phyloP scores from a whole-genome alignment of 805 yeast species.

The Starmerella cellae region DNA sequence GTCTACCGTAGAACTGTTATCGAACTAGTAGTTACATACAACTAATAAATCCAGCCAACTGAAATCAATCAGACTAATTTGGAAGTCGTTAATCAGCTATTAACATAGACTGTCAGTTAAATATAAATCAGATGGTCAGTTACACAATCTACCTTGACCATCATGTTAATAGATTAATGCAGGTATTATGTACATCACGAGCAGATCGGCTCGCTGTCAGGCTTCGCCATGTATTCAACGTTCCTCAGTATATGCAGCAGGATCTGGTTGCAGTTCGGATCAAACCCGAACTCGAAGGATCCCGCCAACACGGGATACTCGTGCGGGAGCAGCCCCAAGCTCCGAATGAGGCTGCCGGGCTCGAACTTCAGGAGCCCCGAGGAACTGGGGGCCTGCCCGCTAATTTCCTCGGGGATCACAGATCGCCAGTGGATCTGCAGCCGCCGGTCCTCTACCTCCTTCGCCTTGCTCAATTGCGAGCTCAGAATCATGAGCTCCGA shows the following conservation, averaged over 20 bases:
- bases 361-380: constrained; percentile 3
- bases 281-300: constrained; percentile 27
- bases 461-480: constrained; percentile 9
- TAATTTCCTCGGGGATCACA: constrained; percentile 9
- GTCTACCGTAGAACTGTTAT: no score
- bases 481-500: constrained; percentile 21
- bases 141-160: no score
- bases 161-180: no score
- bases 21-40: no score
- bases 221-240: constrained; percentile 26
- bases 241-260: constrained; percentile 25
- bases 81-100: no score
- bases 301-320: constrained; percentile 29
- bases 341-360: constrained; percentile 21
- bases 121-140: no score
- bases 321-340: constrained; percentile 24
- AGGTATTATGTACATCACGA: constrained; percentile 10
- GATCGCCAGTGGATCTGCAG: constrained; percentile 21
- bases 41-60: no score
- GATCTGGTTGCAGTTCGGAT: constrained; percentile 20
- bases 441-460: constrained; percentile 14
- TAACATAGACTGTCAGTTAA: no score
- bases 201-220: constrained; percentile 16
- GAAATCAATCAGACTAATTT: no score
- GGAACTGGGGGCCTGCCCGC: not conserved